Evolutionary conservation across 441 rosid genomes (phyloP).

Genomic region (Gossypium schwendimanii): DNA sequence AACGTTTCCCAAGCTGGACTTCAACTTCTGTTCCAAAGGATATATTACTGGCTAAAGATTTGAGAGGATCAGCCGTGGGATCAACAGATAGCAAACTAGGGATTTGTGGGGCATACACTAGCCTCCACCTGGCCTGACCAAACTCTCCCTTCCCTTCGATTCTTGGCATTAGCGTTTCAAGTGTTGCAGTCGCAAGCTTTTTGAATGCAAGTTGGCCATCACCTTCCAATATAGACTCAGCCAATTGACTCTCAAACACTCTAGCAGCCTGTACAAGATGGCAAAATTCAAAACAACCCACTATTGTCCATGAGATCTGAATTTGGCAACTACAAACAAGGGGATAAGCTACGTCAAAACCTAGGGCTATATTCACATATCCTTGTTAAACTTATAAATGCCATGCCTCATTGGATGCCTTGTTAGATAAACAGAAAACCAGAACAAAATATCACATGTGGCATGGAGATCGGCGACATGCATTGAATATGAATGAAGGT

Average conservation of each 20-base stretch:
- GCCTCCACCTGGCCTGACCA: conserved; percentile 97
- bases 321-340: conserved; percentile 5
- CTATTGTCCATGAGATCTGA: conserved; percentile 5
- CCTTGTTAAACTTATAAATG: not conserved
- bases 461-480: not conserved
- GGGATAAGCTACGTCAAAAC: not conserved
- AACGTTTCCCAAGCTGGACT: conserved; percentile 88
- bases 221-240: conserved; percentile 90
- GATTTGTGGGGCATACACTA: conserved; percentile 95
- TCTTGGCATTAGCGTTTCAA: conserved; percentile 89
- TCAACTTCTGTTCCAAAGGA: conserved; percentile 93
- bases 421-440: not conserved
- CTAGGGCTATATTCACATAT: not conserved
- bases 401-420: not conserved
- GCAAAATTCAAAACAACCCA: conserved; percentile 2
- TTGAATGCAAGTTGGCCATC: conserved; percentile 94
- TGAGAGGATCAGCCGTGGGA: conserved; percentile 87
- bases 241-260: conserved; percentile 89
- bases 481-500: not conserved
- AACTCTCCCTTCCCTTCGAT: conserved; percentile 93
- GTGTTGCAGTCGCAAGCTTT: conserved; percentile 93
- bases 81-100: conserved; percentile 93
- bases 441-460: not conserved
- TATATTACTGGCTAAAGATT: conserved; percentile 79
- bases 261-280: conserved; percentile 64